These are phyloP conservation scores for Rhizoclosmatium globosum DNA, from an alignment of 192 early-diverging fungal species.

Conservation along the genomic window DNA sequence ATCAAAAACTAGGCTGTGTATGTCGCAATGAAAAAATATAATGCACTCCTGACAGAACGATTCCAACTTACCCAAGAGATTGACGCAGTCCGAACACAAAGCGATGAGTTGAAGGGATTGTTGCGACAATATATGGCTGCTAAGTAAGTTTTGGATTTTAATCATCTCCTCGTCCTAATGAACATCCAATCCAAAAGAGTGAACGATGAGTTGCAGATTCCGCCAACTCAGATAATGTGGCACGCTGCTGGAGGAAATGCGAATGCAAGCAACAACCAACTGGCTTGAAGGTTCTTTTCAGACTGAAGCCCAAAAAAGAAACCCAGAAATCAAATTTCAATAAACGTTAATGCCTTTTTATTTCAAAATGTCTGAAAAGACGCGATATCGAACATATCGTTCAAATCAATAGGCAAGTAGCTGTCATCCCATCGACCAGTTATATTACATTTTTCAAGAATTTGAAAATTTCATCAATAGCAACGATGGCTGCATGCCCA, in stretches of 20 bases:
- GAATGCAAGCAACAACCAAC: neutral
- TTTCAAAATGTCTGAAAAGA: no score
- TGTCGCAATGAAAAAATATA: conserved; percentile 60
- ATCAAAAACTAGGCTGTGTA: conserved; percentile 49
- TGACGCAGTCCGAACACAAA: conserved; percentile 51
- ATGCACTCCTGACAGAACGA: conserved; percentile 53
- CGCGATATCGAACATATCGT: no score
- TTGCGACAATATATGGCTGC: conserved; percentile 64
- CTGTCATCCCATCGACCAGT: no score
- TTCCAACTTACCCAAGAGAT: conserved; percentile 55
- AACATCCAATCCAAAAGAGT: conserved; percentile 30
- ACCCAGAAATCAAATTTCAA: neutral
- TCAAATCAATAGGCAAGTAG: no score
- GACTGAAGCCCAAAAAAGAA: neutral
- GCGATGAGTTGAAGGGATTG: conserved; percentile 60
- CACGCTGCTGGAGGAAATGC: conserved; percentile 22
- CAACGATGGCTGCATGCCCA: conserved; percentile 23
- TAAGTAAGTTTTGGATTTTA: conserved; percentile 28
- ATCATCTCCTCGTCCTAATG: neutral
- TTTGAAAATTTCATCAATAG: conserved; percentile 35
- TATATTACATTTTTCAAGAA: neutral
- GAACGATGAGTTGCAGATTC: conserved; percentile 64
- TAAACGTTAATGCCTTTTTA: no score
- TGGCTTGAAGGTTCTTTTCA: neutral
- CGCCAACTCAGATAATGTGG: conserved; percentile 61